A percentile compares a stretch with the other conserved stretches of the same genome.
These are phyloP conservation scores for Phlebiopsis flavidoalba DNA, from an alignment of 768 basidiomycete species.

Conservation along the genomic window DNA sequence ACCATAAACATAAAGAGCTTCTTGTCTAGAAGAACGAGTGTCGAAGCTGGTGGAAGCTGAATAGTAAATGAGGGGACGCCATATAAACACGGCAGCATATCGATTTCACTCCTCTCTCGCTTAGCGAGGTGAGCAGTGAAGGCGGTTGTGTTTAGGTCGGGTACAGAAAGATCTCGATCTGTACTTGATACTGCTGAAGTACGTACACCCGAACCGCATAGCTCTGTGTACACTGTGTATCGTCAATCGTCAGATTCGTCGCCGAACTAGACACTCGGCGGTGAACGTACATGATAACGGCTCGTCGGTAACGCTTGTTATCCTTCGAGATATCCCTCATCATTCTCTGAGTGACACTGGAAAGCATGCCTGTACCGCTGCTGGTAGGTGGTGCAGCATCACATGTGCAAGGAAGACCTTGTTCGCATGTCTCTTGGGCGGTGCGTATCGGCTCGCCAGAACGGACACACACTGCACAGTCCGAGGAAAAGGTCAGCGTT, in stretches of 20 bases:
- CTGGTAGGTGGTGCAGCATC: not conserved
- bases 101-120: not conserved
- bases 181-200: not conserved
- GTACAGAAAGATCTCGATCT: not conserved
- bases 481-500: not conserved
- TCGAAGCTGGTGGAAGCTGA: not conserved
- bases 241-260: not conserved
- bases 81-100: not conserved
- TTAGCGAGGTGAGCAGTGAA: not conserved
- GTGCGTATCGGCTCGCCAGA: constrained; percentile 1
- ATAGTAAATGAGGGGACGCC: not conserved
- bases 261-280: no score
- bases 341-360: not conserved
- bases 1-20: not conserved
- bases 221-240: not conserved
- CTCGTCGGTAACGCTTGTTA: not conserved
- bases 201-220: not conserved
- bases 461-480: not conserved
- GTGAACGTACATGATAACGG: not conserved
- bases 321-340: not conserved
- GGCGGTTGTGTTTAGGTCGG: not conserved
- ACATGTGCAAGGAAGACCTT: constrained; percentile 2
- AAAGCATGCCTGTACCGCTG: not conserved
- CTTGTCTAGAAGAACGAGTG: not conserved
- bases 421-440: constrained; percentile 4